Conservation (phyloP, 1,139 yeast genomes). For the Geotrichum aggregatum region DNA sequence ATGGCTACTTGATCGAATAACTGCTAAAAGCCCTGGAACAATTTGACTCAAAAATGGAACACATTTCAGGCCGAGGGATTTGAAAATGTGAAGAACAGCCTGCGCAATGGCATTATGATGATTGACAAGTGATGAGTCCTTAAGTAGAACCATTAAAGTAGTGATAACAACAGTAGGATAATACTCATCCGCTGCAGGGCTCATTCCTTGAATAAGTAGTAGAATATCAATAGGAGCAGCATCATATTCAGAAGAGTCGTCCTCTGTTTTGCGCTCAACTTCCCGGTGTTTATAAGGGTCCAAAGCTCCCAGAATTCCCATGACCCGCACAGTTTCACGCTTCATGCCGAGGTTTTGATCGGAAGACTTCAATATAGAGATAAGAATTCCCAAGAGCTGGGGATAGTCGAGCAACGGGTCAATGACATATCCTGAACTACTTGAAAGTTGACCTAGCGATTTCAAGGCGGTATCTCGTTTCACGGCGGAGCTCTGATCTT, state of each 20-base stretch:
- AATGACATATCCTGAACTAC: slow-evolving; percentile 91
- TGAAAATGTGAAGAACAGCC: slow-evolving; percentile 86
- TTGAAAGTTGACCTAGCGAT: slow-evolving; percentile 81
- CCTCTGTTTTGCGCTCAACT: slow-evolving; percentile 64
- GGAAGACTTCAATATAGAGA: slow-evolving; percentile 66
- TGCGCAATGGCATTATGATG: slow-evolving; percentile 90
- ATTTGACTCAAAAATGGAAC: slow-evolving; percentile 82
- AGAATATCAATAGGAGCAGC: slow-evolving; percentile 90
- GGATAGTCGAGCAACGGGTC: slow-evolving; percentile 92
- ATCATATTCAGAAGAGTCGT: slow-evolving; percentile 68
- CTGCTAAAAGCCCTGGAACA: slow-evolving; percentile 80
- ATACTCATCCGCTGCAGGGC: slow-evolving; percentile 90
- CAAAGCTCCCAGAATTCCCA: slow-evolving; percentile 92
- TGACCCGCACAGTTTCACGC: slow-evolving; percentile 78
- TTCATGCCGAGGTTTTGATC: slow-evolving; percentile 71
- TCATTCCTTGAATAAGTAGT: slow-evolving; percentile 84
- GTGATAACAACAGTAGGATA: slow-evolving; percentile 93
- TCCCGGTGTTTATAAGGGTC: slow-evolving; percentile 95
- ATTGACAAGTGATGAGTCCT: slow-evolving; percentile 76
- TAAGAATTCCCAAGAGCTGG: slow-evolving; percentile 73
- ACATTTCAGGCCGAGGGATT: slow-evolving; percentile 81
- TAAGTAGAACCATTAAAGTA: slow-evolving; percentile 73
- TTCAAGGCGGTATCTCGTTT: slow-evolving; percentile 88
- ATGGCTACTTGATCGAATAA: slow-evolving; percentile 79
- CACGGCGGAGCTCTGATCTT: slow-evolving; percentile 81